Conservation (phyloP, 2,329 filamentous ascomycete genomes). For the Dothistroma pini region DNA sequence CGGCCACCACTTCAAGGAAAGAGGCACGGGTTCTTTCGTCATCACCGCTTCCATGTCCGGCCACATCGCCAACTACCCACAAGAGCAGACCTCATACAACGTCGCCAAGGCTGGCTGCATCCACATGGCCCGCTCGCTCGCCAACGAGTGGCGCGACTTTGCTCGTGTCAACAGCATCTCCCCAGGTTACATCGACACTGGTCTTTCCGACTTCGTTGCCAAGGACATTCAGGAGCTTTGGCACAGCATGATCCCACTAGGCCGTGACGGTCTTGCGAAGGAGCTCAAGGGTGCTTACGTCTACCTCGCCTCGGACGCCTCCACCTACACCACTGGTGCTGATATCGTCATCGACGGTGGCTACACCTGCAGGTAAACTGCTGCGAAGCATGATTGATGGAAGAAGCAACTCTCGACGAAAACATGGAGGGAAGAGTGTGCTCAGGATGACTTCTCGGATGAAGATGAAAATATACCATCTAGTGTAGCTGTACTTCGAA, state of each 20-base stretch:
- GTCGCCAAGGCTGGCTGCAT: slow-evolving; percentile 65
- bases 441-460: neutral
- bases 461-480: neutral
- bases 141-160: slow-evolving; percentile 68
- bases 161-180: slow-evolving; percentile 66
- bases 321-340: slow-evolving; percentile 50
- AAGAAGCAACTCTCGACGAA: neutral
- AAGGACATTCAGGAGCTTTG: slow-evolving; percentile 59
- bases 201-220: slow-evolving; percentile 62
- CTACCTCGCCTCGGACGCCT: slow-evolving; percentile 52
- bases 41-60: slow-evolving; percentile 74
- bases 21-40: slow-evolving; percentile 61
- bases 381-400: slow-evolving; percentile 1
- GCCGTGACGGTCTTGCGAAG: slow-evolving; percentile 60
- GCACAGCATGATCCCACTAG: slow-evolving; percentile 59
- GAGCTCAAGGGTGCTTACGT: slow-evolving; percentile 61
- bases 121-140: slow-evolving; percentile 54
- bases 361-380: slow-evolving; percentile 38
- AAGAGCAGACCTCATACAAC: slow-evolving; percentile 65
- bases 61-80: slow-evolving; percentile 77
- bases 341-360: slow-evolving; percentile 52
- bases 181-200: slow-evolving; percentile 66
- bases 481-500: neutral
- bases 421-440: neutral
- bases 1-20: slow-evolving; percentile 71